phyloP scores from a whole-genome alignment of 352 stramenopile species.

The Globisporangium middletonii region DNA sequence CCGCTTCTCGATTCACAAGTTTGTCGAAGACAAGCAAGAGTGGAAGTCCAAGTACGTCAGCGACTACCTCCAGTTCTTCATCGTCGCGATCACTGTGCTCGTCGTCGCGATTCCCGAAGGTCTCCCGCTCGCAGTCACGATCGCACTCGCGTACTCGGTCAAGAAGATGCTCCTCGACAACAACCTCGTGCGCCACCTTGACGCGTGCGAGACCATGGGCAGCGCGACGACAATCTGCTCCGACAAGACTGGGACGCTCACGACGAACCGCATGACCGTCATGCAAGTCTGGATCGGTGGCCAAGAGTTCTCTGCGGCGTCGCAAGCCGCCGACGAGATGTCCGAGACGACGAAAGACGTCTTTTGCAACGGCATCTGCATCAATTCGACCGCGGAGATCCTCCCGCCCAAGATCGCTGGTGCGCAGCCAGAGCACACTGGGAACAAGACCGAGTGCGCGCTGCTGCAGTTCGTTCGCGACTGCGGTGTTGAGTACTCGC shows the following conservation, averaged over 20 bases:
- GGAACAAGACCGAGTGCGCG: conserved; percentile 80
- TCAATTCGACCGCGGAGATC: conserved; percentile 78
- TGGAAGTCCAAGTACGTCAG: conserved; percentile 54
- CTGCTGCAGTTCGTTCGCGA: conserved; percentile 68
- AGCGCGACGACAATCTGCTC: conserved; percentile 95
- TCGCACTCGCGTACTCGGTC: conserved; percentile 94
- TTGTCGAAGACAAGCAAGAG: conserved; percentile 27
- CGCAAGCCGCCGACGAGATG: conserved; percentile 44
- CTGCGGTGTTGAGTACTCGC: conserved; percentile 58
- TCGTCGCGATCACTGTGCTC: conserved; percentile 86
- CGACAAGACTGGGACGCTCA: conserved; percentile 98
- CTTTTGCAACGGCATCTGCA: conserved; percentile 60
- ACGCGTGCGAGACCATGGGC: conserved; percentile 91
- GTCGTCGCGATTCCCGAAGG: conserved; percentile 98
- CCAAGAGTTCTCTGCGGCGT: conserved; percentile 44
- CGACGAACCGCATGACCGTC: conserved; percentile 97
- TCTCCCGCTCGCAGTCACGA: conserved; percentile 95
- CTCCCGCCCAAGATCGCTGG: conserved; percentile 39
- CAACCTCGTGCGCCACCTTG: conserved; percentile 85
- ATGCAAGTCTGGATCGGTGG: conserved; percentile 81
- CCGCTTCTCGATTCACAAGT: conserved; percentile 61
- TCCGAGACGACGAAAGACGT: conserved; percentile 56
- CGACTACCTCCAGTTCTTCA: conserved; percentile 81
- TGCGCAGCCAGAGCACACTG: conserved; percentile 64
- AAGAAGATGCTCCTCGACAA: conserved; percentile 91